phyloP scores from a whole-genome alignment of 805 yeast genomes.

The Kodamaea fukazawae region DNA sequence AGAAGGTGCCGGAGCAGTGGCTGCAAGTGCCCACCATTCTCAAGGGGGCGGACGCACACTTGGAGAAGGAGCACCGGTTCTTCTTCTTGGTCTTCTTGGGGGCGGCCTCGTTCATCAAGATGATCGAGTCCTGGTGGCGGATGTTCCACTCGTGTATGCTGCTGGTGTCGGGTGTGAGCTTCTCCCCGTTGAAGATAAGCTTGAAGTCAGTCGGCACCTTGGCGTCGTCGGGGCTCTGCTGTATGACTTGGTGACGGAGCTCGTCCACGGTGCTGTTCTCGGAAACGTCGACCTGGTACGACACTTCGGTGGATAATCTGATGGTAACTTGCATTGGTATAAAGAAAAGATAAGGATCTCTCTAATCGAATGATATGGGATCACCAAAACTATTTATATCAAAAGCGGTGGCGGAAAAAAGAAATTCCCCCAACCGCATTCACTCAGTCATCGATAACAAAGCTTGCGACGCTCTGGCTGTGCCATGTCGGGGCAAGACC shows the following conservation, averaged over 20 bases:
- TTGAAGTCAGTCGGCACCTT: slow-evolving; percentile 38
- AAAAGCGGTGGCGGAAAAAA: too few species aligned
- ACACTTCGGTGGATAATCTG: slow-evolving; percentile 44
- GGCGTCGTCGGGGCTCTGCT: slow-evolving; percentile 27
- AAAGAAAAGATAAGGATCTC: too few species aligned
- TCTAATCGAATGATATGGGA: too few species aligned
- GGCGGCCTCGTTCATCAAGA: slow-evolving; percentile 24
- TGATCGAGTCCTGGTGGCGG: slow-evolving; percentile 18
- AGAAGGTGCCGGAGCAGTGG: slow-evolving; percentile 79
- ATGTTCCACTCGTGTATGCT: slow-evolving; percentile 21
- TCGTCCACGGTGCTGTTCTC: slow-evolving; percentile 53
- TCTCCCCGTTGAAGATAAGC: slow-evolving; percentile 39
- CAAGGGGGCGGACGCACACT: slow-evolving; percentile 64
- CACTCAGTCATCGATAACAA: too few species aligned
- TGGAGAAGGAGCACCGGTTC: slow-evolving; percentile 48
- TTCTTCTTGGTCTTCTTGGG: slow-evolving; percentile 36
- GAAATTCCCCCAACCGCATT: too few species aligned
- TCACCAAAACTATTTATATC: too few species aligned
- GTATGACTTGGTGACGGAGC: slow-evolving; percentile 45
- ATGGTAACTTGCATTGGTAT: slow-evolving; percentile 46
- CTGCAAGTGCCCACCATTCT: slow-evolving; percentile 79
- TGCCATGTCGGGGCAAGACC: too few species aligned
- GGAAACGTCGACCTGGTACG: slow-evolving; percentile 48
- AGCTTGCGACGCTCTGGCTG: too few species aligned
- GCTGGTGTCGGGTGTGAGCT: slow-evolving; percentile 29